Percentiles rank a stretch among this genome's conserved stretches.
Conservation (phyloP, 208 protist genomes). For the Kentomonas sorsogonicus region DNA sequence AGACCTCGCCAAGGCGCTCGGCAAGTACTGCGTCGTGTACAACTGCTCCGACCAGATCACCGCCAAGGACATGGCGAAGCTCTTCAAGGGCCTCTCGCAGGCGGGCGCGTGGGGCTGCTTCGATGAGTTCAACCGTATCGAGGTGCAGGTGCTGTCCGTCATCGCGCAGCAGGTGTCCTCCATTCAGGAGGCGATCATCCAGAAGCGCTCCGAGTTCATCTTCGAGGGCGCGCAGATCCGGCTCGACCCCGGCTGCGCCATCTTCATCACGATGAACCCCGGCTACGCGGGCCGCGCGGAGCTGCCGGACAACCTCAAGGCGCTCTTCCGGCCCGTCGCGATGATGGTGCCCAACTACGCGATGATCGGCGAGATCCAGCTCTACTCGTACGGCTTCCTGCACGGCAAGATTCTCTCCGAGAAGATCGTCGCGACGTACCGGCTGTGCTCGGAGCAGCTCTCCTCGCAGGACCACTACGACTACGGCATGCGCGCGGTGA, state of each 20-base stretch:
- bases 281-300: constrained; percentile 96
- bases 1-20: constrained; percentile 96
- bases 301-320: constrained; percentile 98
- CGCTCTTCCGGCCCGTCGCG: constrained; percentile 98
- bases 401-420: constrained; percentile 87
- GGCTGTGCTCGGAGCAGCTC: constrained; percentile 95
- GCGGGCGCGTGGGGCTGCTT: constrained; percentile 96
- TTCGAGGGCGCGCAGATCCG: constrained; percentile 93
- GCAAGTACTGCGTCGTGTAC: constrained; percentile 97
- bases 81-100: constrained; percentile 93
- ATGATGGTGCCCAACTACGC: constrained; percentile 98
- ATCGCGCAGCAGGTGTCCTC: constrained; percentile 96
- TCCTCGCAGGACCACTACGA: constrained; percentile 98
- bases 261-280: constrained; percentile 99
- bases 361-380: constrained; percentile 97
- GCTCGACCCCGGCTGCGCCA: constrained; percentile 89
- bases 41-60: constrained; percentile 98
- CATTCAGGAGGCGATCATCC: constrained; percentile 93
- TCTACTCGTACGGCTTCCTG: constrained; percentile 97
- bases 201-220: constrained; percentile 83
- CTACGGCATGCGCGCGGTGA: constrained; percentile 96
- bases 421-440: constrained; percentile 96
- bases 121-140: constrained; percentile 98
- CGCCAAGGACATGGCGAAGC: constrained; percentile 94
- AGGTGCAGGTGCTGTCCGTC: constrained; percentile 96